Evolutionary conservation across 169 alveolate genomes (phyloP).

Genomic region (Cryptosporidium andersoni): DNA sequence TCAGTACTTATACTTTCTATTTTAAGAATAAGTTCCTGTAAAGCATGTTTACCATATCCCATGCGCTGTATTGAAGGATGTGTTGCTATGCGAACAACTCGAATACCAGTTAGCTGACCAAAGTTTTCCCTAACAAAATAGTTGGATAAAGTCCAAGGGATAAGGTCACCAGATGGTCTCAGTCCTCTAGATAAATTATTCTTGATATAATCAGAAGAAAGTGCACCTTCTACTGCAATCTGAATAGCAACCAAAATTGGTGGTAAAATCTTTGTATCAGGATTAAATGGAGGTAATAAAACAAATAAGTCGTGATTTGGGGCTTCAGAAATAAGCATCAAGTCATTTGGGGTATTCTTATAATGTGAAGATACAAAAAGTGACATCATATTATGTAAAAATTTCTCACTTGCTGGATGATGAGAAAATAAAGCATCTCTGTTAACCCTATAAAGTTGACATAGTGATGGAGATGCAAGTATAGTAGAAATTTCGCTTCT

Average conservation of each 20-base stretch:
- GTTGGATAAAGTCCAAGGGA: conserved; percentile 98
- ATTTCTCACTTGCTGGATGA: conserved; percentile 95
- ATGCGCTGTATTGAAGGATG: conserved; percentile 96
- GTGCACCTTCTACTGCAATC: conserved; percentile 90
- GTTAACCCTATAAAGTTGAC: conserved; percentile 95
- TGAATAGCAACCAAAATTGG: conserved; percentile 85
- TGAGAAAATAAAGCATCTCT: conserved; percentile 97
- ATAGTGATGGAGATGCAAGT: conserved; percentile 91
- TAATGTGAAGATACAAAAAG: conserved; percentile 98
- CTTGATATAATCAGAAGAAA: conserved; percentile 81
- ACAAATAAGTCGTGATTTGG: conserved; percentile 98
- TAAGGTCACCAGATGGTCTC: conserved; percentile 95
- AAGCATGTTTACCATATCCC: conserved; percentile 97
- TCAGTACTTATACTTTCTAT: conserved; percentile 75
- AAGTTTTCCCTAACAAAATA: conserved; percentile 92
- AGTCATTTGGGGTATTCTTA: conserved; percentile 99
- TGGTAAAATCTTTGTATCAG: conserved; percentile 47
- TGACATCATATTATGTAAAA: conserved; percentile 93
- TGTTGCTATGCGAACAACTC: conserved; percentile 99
- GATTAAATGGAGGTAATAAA: conserved; percentile 86
- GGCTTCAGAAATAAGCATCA: conserved; percentile 98
- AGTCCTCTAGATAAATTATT: conserved; percentile 81
- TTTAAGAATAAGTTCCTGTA: conserved; percentile 81
- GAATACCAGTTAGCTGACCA: conserved; percentile 88
- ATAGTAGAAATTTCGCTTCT: conserved; percentile 60